phyloP scores from a whole-genome alignment of 2,329 filamentous ascomycete genomes.

The Graphilbum fragrans region DNA sequence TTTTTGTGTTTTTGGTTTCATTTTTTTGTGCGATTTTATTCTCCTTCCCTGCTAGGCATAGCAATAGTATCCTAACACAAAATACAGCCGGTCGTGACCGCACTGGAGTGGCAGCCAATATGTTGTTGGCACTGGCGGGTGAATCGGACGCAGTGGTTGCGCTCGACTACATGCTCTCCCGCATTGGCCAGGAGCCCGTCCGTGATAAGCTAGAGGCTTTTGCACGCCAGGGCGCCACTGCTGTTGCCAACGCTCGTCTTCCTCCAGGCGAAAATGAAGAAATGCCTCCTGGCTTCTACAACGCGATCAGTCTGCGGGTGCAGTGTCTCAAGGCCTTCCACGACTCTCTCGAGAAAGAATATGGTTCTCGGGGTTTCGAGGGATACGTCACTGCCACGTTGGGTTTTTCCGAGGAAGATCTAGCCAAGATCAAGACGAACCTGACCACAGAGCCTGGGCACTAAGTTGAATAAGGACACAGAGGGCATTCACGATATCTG shows the following conservation, averaged over 20 bases:
- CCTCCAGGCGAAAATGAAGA: too few species aligned
- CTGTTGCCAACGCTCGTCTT: conserved; percentile 7
- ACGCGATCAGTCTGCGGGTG: conserved; percentile 30
- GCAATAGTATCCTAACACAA: too few species aligned
- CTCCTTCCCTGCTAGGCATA: background rate
- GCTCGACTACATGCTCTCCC: conserved; percentile 41
- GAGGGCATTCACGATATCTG: too few species aligned
- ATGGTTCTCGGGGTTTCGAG: conserved; percentile 31
- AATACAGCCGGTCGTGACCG: conserved; percentile 42
- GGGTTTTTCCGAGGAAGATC: conserved; percentile 32
- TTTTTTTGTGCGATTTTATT: conserved; percentile 1
- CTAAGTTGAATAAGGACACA: too few species aligned
- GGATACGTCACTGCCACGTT: conserved; percentile 32
- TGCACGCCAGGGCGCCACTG: conserved; percentile 23
- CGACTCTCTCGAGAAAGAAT: conserved; percentile 26
- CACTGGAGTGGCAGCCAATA: conserved; percentile 36
- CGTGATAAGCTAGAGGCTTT: conserved; percentile 33
- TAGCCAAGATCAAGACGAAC: conserved; percentile 34
- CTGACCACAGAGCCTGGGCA: conserved; percentile 13
- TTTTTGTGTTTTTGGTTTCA: background rate
- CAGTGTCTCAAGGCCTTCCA: conserved; percentile 33
- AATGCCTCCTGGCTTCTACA: conserved; percentile 34
- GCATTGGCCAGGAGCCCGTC: conserved; percentile 38
- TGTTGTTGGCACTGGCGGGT: conserved; percentile 39
- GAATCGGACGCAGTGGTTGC: conserved; percentile 26